These are phyloP conservation scores for Colletotrichum tropicale DNA, from an alignment of 2,329 filamentous ascomycete genomes.

Conservation along the genomic window DNA sequence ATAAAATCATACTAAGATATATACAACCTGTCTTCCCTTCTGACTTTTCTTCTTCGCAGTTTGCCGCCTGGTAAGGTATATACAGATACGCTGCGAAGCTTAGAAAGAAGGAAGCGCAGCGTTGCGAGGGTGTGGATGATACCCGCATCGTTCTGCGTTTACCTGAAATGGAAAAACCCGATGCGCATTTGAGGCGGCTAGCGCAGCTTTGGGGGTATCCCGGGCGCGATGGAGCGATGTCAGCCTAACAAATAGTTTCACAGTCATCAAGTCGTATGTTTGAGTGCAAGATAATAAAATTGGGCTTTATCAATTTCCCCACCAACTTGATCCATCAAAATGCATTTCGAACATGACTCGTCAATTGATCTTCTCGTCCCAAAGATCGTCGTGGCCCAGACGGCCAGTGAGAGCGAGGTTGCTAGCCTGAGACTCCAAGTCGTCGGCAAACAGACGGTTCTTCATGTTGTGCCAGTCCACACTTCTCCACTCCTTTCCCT, in stretches of 20 bases:
- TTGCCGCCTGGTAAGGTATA: not conserved
- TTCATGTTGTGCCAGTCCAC: not conserved
- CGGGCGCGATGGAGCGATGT: not conserved
- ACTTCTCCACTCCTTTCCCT: not conserved
- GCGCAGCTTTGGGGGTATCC: not conserved
- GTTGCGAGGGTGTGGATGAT: not conserved
- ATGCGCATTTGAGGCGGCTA: not conserved
- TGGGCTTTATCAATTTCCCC: not conserved
- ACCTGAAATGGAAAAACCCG: not conserved
- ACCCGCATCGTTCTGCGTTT: not conserved
- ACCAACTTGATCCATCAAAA: not conserved
- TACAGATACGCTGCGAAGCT: not conserved
- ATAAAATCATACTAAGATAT: not conserved
- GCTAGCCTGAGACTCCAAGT: not conserved
- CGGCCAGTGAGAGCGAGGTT: not conserved
- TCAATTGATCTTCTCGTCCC: not conserved
- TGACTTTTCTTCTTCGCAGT: no score
- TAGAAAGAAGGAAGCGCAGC: not conserved
- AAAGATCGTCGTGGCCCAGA: not conserved
- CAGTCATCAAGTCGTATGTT: not conserved
- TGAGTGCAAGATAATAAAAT: not conserved
- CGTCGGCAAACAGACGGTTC: not conserved
- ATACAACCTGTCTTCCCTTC: no score
- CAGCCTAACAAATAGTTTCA: not conserved
- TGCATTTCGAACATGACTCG: not conserved